These are phyloP conservation scores for Carex kokanica DNA, from an alignment of 176 grass and related monocot genomes.

Conservation along the genomic window DNA sequence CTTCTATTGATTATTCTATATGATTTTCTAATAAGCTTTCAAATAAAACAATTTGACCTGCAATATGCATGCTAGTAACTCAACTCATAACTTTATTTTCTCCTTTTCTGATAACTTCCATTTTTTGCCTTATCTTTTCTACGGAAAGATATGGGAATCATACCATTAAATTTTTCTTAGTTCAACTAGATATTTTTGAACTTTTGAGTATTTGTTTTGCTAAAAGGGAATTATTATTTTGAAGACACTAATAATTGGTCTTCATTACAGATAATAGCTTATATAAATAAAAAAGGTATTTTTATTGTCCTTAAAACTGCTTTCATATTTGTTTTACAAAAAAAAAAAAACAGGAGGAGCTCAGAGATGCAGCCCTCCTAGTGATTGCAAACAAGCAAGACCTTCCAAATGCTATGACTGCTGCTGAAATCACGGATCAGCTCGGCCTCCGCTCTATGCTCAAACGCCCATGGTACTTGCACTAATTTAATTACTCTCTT, in stretches of 20 bases:
- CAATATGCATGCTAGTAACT: not conserved
- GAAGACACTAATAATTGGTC: not conserved
- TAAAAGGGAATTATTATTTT: not conserved
- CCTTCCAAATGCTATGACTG: slow-evolving; percentile 44
- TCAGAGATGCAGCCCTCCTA: slow-evolving; percentile 34
- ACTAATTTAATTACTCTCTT: not conserved
- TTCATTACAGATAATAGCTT: not conserved
- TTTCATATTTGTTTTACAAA: not conserved
- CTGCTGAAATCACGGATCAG: slow-evolving; percentile 38
- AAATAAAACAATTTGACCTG: not conserved
- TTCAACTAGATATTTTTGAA: not conserved
- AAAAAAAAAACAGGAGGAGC: slow-evolving; percentile 29
- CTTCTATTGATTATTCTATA: not conserved
- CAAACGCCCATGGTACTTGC: slow-evolving; percentile 25
- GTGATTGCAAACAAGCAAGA: slow-evolving; percentile 48
- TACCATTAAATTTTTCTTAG: not conserved
- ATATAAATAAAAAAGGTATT: not conserved
- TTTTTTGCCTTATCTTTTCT: not conserved
- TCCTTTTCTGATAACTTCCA: not conserved
- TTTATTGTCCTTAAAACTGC: not conserved
- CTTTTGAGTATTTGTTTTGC: not conserved
- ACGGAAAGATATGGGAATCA: not conserved
- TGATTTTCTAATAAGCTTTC: not conserved
- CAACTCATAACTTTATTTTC: not conserved
- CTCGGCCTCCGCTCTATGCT: slow-evolving; percentile 30